Evolutionary conservation across 2,329 filamentous ascomycete species (phyloP).

Genomic region (Calonectria henricotiae): DNA sequence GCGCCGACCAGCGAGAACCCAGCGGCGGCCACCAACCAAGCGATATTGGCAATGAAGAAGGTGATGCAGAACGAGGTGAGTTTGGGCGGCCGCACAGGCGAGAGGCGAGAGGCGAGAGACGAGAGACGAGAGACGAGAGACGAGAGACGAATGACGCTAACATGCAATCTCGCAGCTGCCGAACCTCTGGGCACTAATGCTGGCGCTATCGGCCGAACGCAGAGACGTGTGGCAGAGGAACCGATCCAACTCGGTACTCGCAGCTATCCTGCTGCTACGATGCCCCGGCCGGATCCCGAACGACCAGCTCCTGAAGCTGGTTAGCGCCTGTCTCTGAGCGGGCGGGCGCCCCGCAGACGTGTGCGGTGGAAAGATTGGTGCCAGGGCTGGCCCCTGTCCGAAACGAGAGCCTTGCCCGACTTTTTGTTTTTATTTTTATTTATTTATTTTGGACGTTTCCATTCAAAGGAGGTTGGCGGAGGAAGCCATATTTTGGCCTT

Average conservation of each 20-base stretch:
- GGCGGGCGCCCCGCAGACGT: not conserved
- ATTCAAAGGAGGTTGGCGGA: conserved; percentile 7
- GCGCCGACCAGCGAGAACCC: conserved; percentile 22
- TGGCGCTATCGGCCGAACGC: conserved; percentile 30
- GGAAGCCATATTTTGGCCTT: not conserved
- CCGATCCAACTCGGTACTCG: conserved; percentile 32
- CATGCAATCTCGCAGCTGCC: conserved; percentile 22
- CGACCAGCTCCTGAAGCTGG: conserved; percentile 33
- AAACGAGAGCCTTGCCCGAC: not conserved
- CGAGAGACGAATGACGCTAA: conserved; percentile 5
- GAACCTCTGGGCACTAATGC: conserved; percentile 32
- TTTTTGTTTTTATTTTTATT: not conserved
- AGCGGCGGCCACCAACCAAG: conserved; percentile 1
- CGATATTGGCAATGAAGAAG: conserved; percentile 29
- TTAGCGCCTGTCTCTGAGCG: conserved; percentile 28
- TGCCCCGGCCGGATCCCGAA: conserved; percentile 30
- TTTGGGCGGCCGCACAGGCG: not conserved
- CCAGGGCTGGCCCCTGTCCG: conserved; percentile 15
- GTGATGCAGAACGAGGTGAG: conserved; percentile 32
- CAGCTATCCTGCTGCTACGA: conserved; percentile 29
- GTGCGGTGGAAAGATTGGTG: not conserved
- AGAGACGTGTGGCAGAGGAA: conserved; percentile 30
- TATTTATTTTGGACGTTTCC: not conserved
- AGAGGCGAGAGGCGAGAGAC: not conserved
- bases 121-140: not conserved